Percentiles rank a stretch among this genome's conserved stretches.
Conservation (phyloP, 2,329 filamentous ascomycete species). For the Cladosporium sp. region DNA sequence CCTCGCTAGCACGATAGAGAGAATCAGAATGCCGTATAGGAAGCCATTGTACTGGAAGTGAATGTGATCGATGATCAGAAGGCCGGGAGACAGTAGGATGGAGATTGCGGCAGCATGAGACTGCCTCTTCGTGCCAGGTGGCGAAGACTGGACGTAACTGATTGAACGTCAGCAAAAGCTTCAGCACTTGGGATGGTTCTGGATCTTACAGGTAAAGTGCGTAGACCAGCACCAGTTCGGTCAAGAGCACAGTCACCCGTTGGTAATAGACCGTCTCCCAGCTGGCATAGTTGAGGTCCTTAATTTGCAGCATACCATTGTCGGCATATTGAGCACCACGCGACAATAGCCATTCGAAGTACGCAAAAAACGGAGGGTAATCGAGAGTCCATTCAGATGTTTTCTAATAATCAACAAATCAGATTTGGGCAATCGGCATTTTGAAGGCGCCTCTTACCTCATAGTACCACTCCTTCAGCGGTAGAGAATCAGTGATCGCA, state of each 20-base stretch:
- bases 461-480: conserved; percentile 86
- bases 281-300: conserved; percentile 78
- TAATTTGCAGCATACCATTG: conserved; percentile 71
- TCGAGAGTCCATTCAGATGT: conserved; percentile 99
- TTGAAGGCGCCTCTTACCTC: conserved; percentile 53
- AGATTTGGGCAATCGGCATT: not conserved
- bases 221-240: conserved; percentile 77
- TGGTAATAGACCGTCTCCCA: conserved; percentile 96
- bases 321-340: conserved; percentile 72
- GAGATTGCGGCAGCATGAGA: conserved; percentile 84
- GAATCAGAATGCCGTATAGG: conserved; percentile 82
- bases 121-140: conserved; percentile 59
- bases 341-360: conserved; percentile 89
- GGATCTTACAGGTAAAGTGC: conserved; percentile 66
- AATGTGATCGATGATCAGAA: conserved; percentile 96
- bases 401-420: conserved; percentile 45
- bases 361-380: conserved; percentile 96
- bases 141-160: conserved; percentile 70
- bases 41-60: conserved; percentile 99
- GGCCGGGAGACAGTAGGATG: conserved; percentile 81
- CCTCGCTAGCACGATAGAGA: conserved; percentile 78
- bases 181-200: no score
- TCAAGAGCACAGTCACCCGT: conserved; percentile 75
- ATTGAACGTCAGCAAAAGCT: no score
- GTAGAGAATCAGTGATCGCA: conserved; percentile 85